A percentile compares a stretch with the other conserved stretches of the same genome.
phyloP scores from a whole-genome alignment of 106 monocot genomes.

The Dendrobium catenatum region DNA sequence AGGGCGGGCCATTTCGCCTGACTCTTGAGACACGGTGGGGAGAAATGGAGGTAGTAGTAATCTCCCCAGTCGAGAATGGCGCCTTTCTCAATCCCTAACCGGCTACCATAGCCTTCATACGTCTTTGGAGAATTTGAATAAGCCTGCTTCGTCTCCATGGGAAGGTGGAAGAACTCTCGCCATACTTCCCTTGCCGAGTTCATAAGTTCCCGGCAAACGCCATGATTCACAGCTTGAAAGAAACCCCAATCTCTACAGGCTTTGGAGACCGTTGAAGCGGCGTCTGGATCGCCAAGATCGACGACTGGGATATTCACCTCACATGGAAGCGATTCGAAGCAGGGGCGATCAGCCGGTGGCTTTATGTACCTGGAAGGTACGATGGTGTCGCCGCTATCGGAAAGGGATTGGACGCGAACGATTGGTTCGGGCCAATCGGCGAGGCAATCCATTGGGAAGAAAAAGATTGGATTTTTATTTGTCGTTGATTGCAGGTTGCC shows the following conservation, averaged over 20 bases:
- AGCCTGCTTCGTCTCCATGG: slow-evolving; percentile 26
- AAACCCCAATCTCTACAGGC: slow-evolving; percentile 46
- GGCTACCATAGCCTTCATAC: slow-evolving; percentile 39
- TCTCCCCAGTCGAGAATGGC: slow-evolving; percentile 37
- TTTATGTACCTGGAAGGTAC: slow-evolving; percentile 58
- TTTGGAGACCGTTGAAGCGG: slow-evolving; percentile 12
- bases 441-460: neutral
- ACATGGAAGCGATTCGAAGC: neutral
- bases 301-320: slow-evolving; percentile 33
- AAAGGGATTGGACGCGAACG: slow-evolving; percentile 57
- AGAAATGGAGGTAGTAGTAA: slow-evolving; percentile 26
- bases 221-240: slow-evolving; percentile 38
- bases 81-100: slow-evolving; percentile 31
- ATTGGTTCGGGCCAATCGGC: slow-evolving; percentile 52
- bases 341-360: slow-evolving; percentile 37
- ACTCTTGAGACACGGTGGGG: slow-evolving; percentile 7
- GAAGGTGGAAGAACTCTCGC: slow-evolving; percentile 28
- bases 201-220: slow-evolving; percentile 13
- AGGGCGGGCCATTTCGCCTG: slow-evolving; percentile 26
- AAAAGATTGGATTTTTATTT: too few relatives aligned
- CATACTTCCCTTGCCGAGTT: slow-evolving; percentile 15
- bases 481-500: too few relatives aligned
- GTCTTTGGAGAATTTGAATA: slow-evolving; percentile 20
- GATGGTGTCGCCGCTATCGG: slow-evolving; percentile 18
- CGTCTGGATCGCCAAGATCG: slow-evolving; percentile 18